Evolutionary conservation across 768 basidiomycete genomes (phyloP), one percentile per base, ranked within the genome.

Genomic region (Gymnopilus dilepis): DNA sequence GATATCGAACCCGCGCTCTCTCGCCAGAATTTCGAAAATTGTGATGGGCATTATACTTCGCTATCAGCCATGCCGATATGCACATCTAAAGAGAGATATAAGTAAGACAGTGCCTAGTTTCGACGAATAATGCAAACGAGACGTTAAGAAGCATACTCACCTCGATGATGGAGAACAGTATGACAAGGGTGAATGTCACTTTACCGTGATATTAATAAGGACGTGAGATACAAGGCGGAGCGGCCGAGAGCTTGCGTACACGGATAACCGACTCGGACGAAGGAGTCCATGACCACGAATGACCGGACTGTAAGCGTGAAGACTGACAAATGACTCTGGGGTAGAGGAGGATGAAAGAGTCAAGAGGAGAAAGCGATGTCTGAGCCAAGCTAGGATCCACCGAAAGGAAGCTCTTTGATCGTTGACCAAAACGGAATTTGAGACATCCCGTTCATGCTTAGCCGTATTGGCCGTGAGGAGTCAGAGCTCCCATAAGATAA

Each of bases 21-120:
- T 86, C 82, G 28, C 78, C 69, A 13, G 62, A 58, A 59, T 69
- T 80, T 54, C 74, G 76, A 70, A 77, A 85, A 76, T 89, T 80
- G 74, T 84, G 78, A 65, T 82, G 77, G 24, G 72, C 60, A 71
- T 87, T 84, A 77, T 84, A 93, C 41, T 76, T 79, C 17, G 86
- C 76, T 12, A 82, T 80, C 47, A 94, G 79, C 85, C 88, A 94
- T 6, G 90, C 86, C 5, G 92, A 80, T 62, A 91, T 84, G 47
- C 33, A 45, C n/a, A 87, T 89, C 52, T 54, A 17, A 5, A 40
- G 13, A 19, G 8, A 15, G 34, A 15, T 22, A 37, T 3, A 5
- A 24, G 19, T 15, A 40, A 13, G 22, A 22, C 19, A 15, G 2
- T n/a, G 1, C 15, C 19, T n/a, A 15, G 34, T 37, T 9, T n/a